Evolutionary conservation across 257 asterid species (phyloP).

Genomic region (Apocynum venetum): DNA sequence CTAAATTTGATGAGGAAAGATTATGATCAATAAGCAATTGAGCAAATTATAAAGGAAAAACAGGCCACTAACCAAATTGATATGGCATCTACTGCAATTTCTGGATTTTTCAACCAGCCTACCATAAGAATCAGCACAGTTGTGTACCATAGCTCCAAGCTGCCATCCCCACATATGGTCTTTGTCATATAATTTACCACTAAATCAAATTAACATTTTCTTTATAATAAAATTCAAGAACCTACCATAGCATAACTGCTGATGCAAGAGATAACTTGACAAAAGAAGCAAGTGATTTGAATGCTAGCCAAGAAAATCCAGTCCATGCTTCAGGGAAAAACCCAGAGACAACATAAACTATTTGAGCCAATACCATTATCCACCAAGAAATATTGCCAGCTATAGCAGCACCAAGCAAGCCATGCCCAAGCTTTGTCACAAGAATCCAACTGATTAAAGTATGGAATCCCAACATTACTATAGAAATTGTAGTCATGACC

Average conservation of each 20-base stretch:
- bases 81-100: slow-evolving; percentile 69
- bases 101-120: slow-evolving; percentile 74
- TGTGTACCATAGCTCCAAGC: slow-evolving; percentile 84
- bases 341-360: slow-evolving; percentile 61
- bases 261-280: slow-evolving; percentile 79
- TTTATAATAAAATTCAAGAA: not conserved
- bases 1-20: not conserved
- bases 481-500: slow-evolving; percentile 67
- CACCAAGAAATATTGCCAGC: slow-evolving; percentile 84
- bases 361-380: slow-evolving; percentile 69
- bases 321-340: slow-evolving; percentile 77
- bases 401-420: slow-evolving; percentile 75
- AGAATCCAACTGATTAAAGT: slow-evolving; percentile 65
- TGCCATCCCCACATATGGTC: slow-evolving; percentile 23
- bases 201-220: not conserved
- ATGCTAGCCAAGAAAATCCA: slow-evolving; percentile 63
- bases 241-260: slow-evolving; percentile 85
- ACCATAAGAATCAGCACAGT: slow-evolving; percentile 73
- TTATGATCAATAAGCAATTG: not conserved
- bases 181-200: not conserved
- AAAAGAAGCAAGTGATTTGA: slow-evolving; percentile 52
- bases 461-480: slow-evolving; percentile 50
- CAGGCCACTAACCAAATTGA: slow-evolving; percentile 62
- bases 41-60: not conserved
- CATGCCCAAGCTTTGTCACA: slow-evolving; percentile 43